Evolutionary conservation across 192 early-diverging fungal genomes (phyloP).

Genomic region (Helicostylum pulchrum): DNA sequence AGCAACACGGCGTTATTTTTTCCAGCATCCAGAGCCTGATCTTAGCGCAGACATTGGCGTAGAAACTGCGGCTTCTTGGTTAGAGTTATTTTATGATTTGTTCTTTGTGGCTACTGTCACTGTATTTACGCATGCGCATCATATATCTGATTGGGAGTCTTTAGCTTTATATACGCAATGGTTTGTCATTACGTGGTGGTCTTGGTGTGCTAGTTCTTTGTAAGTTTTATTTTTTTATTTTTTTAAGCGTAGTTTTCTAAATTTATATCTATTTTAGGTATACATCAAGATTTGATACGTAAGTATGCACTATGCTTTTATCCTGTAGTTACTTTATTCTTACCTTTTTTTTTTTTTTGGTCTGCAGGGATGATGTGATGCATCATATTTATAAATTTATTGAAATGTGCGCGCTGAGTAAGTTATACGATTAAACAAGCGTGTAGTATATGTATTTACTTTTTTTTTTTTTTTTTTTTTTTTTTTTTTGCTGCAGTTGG

Average conservation of each 20-base stretch:
- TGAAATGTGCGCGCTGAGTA: constrained; percentile 40
- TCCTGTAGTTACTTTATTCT: constrained; percentile 24
- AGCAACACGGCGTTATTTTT: neutral
- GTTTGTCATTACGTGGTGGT: constrained; percentile 53
- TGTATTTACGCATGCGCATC: constrained; percentile 45
- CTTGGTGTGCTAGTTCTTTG: constrained; percentile 46
- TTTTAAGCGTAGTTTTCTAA: no score
- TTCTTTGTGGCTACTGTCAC: constrained; percentile 49
- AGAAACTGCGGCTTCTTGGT: constrained; percentile 32
- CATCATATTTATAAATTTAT: constrained; percentile 35
- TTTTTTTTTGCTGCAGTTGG: constrained; percentile 25
- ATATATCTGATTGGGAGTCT: constrained; percentile 39
- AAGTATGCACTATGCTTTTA: constrained; percentile 26
- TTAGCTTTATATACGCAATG: constrained; percentile 42
- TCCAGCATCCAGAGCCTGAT: constrained; percentile 31
- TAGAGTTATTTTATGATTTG: constrained; percentile 51
- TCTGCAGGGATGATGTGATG: constrained; percentile 37
- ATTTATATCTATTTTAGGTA: constrained; percentile 13
- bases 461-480: neutral
- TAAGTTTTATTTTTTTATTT: constrained; percentile 14
- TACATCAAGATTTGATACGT: constrained; percentile 39
- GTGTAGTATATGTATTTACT: neutral
- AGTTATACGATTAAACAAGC: constrained; percentile 21
- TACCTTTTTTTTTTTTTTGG: constrained; percentile 20
- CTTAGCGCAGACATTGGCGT: constrained; percentile 39